A percentile compares a stretch with the other conserved stretches of the same genome.
Conservation (phyloP, 2,329 filamentous ascomycete species). For the Nemania sp. region DNA sequence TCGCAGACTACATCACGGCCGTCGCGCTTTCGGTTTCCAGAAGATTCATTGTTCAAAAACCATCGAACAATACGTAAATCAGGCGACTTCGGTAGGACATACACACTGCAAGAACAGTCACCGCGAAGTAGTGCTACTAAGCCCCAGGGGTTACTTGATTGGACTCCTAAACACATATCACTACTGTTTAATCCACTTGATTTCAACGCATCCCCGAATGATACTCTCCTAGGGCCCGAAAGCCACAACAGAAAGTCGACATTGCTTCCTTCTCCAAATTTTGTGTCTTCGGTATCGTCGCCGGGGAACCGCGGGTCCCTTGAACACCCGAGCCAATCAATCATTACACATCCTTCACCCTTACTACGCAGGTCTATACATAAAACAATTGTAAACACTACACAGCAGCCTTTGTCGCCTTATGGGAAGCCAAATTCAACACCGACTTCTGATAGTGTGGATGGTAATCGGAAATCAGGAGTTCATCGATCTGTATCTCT, state of each 20-base stretch:
- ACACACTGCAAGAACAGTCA: slow-evolving; percentile 13
- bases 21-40: slow-evolving; percentile 48
- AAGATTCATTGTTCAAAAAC: slow-evolving; percentile 44
- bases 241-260: slow-evolving; percentile 35
- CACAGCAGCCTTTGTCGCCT: slow-evolving; percentile 31
- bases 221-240: slow-evolving; percentile 18
- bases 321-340: slow-evolving; percentile 8
- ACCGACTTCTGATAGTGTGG: slow-evolving; percentile 41
- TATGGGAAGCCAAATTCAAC: slow-evolving; percentile 38
- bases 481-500: slow-evolving; percentile 39
- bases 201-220: slow-evolving; percentile 39
- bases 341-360: slow-evolving; percentile 19
- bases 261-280: slow-evolving; percentile 44
- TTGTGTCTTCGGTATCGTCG: slow-evolving; percentile 34
- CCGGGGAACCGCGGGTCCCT: slow-evolving; percentile 21
- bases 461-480: slow-evolving; percentile 24
- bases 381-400: slow-evolving; percentile 36
- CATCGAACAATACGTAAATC: slow-evolving; percentile 29
- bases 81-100: slow-evolving; percentile 4
- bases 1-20: slow-evolving; percentile 32
- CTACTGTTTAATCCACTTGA: slow-evolving; percentile 47
- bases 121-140: slow-evolving; percentile 9
- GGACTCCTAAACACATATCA: slow-evolving; percentile 49
- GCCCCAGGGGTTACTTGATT: slow-evolving; percentile 44
- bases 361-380: slow-evolving; percentile 25